Evolutionary conservation across 2,329 filamentous ascomycete species (phyloP), one percentile per base, ranked within the genome.

Genomic region (Fusarium sp.): DNA sequence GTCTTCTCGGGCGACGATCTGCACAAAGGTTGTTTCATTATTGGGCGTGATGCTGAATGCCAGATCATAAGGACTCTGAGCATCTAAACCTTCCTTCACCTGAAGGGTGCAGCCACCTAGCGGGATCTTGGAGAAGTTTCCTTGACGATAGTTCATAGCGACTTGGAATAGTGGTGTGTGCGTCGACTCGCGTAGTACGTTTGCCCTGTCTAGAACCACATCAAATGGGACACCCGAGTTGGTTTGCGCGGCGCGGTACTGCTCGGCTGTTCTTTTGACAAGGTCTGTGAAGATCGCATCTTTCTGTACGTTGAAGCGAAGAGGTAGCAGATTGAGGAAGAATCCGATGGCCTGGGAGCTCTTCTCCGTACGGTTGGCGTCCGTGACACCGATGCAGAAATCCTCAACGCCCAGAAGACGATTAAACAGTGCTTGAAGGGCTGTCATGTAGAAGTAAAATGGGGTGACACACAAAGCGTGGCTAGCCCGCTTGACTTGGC

Each of bases 91-190:
- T 4, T 50, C 33, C 25, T 40, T 19, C 17, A 49, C 48, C 13
- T 55, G 33, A 2, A 50, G 25, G 0, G 6, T 19, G 1, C 44
- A 49, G 22, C 44, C 52, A 7, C 52, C 52, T 4, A 55, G 44
- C 0, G 52, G 33, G 13, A 50, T 39, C 7, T 40, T 33, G 4
- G 52, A 49, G 44, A 55, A 55, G 13, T 50, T 55, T 4, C 52
- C 52, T 20, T 55, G 52, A 4, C 52, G 19, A 3, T 49, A 50
- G 19, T 55, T 55, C 33, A 55, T 49, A 17, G 52, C 52, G 1
- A 55, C 23, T 19, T 55, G 52, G 14, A 55, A 55, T 6, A 55
- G 17, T 11, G 52, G 52, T 0, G 52, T 50, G 9, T 15, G 32
- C 1, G 17, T 41, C 10, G 52, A 13, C 8, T 55, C 19, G 2